Evolutionary conservation across 495 filamentous ascomycete genomes (phyloP), one percentile per base, ranked within the genome.

Genomic region (Lophiotrema nucula): DNA sequence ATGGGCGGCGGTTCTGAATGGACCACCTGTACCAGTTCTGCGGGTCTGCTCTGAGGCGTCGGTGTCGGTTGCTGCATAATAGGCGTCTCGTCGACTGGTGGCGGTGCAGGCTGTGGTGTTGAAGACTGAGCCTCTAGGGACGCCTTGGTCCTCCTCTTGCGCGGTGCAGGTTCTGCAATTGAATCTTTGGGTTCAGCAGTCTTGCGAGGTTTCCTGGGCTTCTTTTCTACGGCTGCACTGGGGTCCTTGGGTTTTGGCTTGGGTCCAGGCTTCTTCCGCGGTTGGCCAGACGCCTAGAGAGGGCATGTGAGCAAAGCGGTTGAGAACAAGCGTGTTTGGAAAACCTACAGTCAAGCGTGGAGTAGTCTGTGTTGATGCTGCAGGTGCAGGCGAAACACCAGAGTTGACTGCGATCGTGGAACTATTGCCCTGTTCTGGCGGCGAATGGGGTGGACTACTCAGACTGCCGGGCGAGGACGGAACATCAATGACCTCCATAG

Each of bases 141-240:
- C 15, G 50, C 51, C 39, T 57, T 62, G 8, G 10, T 70, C 56
- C 67, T 82, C 66, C 76, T 73, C 58, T 81, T 81, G 41, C 80
- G 73, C 62, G 74, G 76, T 18, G 72, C 66, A 8, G 80, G 76
- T 6, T 80, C 73, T 15, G 78, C 76, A 62, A 79, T 79, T 16
- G 80, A 77, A 42, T 85, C 81, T 59, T 75, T 79, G 11, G 81
- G 77, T 57, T 83, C 83, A 44, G 81, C 66, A 11, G 76, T 71
- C 49, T 78, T 78, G 47, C 79, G 77, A 39, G 73, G 72, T 66
- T 83, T 85, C 18, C 78, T 69, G 12, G 60, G 26, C 24, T 59
- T 64, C 48, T 64, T 60, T 42, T 64, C 61, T n/a, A n/a, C n/a
- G 12, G 24, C n/a, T 13, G 54, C 56, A 46, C 46, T 52, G 22